Evolutionary conservation across 768 basidiomycete species (phyloP).

Genomic region (Leccinum boreale): DNA sequence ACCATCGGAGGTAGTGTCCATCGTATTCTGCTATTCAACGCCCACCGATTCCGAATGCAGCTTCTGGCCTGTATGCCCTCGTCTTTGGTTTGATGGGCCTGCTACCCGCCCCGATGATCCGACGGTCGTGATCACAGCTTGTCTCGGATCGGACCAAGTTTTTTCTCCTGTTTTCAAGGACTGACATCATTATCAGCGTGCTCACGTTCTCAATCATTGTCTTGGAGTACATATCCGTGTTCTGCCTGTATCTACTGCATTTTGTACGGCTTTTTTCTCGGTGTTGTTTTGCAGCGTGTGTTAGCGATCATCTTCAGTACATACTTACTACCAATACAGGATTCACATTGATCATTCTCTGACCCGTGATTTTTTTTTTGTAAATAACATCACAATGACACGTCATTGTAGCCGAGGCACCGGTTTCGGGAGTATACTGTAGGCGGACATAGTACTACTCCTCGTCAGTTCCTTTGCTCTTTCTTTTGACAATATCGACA

Average conservation of each 20-base stretch:
- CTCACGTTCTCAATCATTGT: neutral
- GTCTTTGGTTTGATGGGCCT: constrained; percentile 74
- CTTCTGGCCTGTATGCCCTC: constrained; percentile 66
- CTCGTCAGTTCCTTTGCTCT: neutral
- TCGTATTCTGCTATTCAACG: neutral
- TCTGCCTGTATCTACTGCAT: constrained; percentile 14
- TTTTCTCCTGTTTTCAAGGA: neutral
- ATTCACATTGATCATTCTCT: neutral
- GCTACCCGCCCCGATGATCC: constrained; percentile 59
- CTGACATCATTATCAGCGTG: neutral
- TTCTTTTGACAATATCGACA: neutral
- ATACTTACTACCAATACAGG: neutral
- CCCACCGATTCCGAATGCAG: constrained; percentile 34
- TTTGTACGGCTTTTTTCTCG: constrained; percentile 7
- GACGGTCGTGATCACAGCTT: constrained; percentile 42
- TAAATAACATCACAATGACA: neutral
- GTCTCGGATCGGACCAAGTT: neutral
- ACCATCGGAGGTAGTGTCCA: constrained; percentile 52
- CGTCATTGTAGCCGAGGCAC: neutral
- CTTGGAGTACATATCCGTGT: constrained; percentile 10
- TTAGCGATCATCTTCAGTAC: neutral
- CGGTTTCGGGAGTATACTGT: neutral
- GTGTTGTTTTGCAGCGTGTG: neutral
- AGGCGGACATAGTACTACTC: neutral
- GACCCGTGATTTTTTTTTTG: neutral